Evolutionary conservation across 176 grass and related monocot species (phyloP).

Genomic region (Zoysia japonica): DNA sequence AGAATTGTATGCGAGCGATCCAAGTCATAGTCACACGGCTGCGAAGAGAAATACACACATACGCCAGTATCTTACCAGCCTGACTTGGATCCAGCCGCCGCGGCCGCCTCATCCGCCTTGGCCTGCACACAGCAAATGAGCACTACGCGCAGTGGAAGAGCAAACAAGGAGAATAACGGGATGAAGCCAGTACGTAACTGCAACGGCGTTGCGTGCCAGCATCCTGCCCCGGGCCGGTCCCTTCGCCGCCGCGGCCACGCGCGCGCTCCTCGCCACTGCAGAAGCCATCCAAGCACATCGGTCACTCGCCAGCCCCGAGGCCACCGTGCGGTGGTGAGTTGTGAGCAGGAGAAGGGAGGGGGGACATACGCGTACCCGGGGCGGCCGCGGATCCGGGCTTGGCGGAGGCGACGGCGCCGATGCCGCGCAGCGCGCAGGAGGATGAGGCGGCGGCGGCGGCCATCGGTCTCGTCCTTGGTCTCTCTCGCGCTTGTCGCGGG

Average conservation of each 20-base stretch:
- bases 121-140: conserved; percentile 35
- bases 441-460: conserved; percentile 30
- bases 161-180: too few species aligned
- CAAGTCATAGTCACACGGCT: neutral
- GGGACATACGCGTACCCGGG: conserved; percentile 11
- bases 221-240: conserved; percentile 10
- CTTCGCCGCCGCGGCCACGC: conserved; percentile 4
- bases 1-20: neutral
- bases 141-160: neutral
- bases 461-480: conserved; percentile 21
- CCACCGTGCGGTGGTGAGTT: neutral
- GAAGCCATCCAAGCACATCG: neutral
- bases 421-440: conserved; percentile 33
- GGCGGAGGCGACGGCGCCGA: conserved; percentile 12
- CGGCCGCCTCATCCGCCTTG: conserved; percentile 26
- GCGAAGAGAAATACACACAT: neutral
- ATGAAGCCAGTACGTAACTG: conserved; percentile 28
- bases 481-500: neutral
- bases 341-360: neutral
- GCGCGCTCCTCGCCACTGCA: conserved; percentile 26
- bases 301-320: neutral
- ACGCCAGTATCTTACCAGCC: conserved; percentile 32
- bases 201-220: conserved; percentile 25
- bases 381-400: conserved; percentile 33
- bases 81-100: conserved; percentile 7